These are phyloP conservation scores for Canavalia gladiata DNA, from an alignment of 306 rosid genomes.

Conservation along the genomic window DNA sequence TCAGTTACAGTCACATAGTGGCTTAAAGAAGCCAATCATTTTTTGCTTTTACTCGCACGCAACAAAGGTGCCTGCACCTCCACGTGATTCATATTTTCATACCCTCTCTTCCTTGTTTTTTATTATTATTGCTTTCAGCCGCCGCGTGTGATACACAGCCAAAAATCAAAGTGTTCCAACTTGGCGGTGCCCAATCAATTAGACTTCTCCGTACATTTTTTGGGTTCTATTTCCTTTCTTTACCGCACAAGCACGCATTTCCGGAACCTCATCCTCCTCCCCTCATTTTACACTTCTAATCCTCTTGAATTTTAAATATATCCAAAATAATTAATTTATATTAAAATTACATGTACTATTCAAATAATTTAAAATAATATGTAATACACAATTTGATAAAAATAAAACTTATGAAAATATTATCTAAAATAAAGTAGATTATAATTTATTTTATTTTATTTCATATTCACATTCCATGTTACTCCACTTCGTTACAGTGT, in stretches of 20 bases:
- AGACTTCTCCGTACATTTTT: slow-evolving; percentile 5
- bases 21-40: slow-evolving; percentile 44
- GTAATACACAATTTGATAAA: too few relatives aligned
- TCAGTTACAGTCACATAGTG: neutral
- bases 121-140: neutral
- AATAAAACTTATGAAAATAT: too few relatives aligned
- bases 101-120: neutral
- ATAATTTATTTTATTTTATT: too few relatives aligned
- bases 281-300: too few relatives aligned
- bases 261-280: too few relatives aligned
- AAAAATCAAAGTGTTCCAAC: slow-evolving; percentile 22
- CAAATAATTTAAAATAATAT: too few relatives aligned
- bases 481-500: too few relatives aligned
- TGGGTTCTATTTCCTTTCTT: neutral
- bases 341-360: too few relatives aligned
- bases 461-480: too few relatives aligned
- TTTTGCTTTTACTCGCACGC: slow-evolving; percentile 1
- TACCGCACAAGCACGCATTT: neutral
- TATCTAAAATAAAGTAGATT: too few relatives aligned
- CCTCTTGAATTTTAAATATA: too few relatives aligned
- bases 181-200: slow-evolving; percentile 28
- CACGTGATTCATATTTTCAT: slow-evolving; percentile 44
- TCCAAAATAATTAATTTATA: too few relatives aligned
- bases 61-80: neutral
- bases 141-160: slow-evolving; percentile 18